Base-by-base conservation (phyloP, 225 moss, liverwort and hornwort species). In the Straminergon stramineum region DNA sequence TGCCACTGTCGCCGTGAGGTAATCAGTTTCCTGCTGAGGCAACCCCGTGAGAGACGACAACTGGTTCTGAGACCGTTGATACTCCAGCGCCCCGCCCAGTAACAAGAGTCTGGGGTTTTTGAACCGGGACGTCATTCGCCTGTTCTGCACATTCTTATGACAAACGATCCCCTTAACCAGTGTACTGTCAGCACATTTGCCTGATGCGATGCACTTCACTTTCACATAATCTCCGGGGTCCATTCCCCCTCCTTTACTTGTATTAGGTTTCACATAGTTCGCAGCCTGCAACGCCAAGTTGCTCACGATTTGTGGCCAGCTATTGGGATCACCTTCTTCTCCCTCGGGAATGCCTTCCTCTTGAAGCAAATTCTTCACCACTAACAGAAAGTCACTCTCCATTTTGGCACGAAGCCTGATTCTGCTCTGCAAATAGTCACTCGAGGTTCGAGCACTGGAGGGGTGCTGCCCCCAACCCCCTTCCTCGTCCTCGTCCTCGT, bases 131-230 rank as follows among this genome's bases (percentile, higher is more conserved):
- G 88, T 94, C 98, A 99, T 99, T 79, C 98, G 95, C 92, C 92
- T 94, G 81, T 97, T 93, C 87, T 93, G 96, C 86, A 99, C 96
- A 87, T 96, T 99, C 81, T 95, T 97, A 89, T 95, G 96, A 90
- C 93, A 99, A 19, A 96, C 97, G 45, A 99, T 96, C 32, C 98
- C 98, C 89, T 97, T 97, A 81, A 99, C 97, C 74, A 96, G 77
- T 24, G 88, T 78, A 85, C 98, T 98, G 89, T 97, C 98, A 71
- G 91, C 88, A 57, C 94, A 94, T 74, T 85, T 92, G n/a, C 98
- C 98, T 14, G 96, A 95, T 65, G 97, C 97, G 76, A 99, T 91
- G 90, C 98, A 96, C 92, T 99, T 99, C 71, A 97, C 96, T 91
- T 96, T 99, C 87, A 99, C 97, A 74, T 99, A 99, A 74, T 89